phyloP scores from a whole-genome alignment of 2,329 filamentous ascomycete species.

The Aspergillus thermomutatus region DNA sequence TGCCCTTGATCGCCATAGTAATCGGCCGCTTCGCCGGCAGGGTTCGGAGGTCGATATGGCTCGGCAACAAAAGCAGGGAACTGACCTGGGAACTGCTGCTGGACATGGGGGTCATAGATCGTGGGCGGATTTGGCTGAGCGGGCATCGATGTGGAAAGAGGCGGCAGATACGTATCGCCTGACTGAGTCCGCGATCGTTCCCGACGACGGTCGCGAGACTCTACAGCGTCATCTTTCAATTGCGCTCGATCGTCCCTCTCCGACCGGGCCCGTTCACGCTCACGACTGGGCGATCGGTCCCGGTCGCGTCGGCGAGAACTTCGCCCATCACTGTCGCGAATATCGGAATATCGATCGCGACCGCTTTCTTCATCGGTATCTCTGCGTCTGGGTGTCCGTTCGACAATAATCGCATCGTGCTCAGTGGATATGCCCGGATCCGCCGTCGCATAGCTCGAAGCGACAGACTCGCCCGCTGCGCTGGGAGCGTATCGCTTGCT shows the following conservation, averaged over 20 bases:
- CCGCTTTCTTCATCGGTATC: slow-evolving; percentile 23
- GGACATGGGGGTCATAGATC: slow-evolving; percentile 47
- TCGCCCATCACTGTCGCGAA: slow-evolving; percentile 14
- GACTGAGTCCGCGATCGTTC: slow-evolving; percentile 30
- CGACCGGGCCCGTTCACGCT: slow-evolving; percentile 21
- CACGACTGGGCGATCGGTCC: slow-evolving; percentile 26
- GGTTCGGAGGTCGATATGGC: slow-evolving; percentile 46
- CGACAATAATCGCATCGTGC: slow-evolving; percentile 27
- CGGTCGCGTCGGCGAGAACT: slow-evolving; percentile 21
- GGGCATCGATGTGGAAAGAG: slow-evolving; percentile 16
- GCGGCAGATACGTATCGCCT: slow-evolving; percentile 25
- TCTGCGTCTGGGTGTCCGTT: slow-evolving; percentile 25
- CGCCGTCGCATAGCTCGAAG: slow-evolving; percentile 40
- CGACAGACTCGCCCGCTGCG: slow-evolving; percentile 28
- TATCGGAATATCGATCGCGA: slow-evolving; percentile 18
- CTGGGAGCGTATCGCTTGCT: slow-evolving; percentile 27
- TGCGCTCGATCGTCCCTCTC: slow-evolving; percentile 20
- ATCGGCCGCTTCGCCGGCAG: slow-evolving; percentile 56
- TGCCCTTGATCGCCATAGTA: slow-evolving; percentile 63
- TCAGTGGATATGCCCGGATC: slow-evolving; percentile 29
- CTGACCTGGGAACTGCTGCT: slow-evolving; percentile 59
- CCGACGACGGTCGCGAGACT: slow-evolving; percentile 14
- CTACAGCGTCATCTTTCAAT: slow-evolving; percentile 10
- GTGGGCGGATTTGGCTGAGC: slow-evolving; percentile 22
- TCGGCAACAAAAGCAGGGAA: slow-evolving; percentile 45